Evolutionary conservation across 768 basidiomycete genomes (phyloP), one percentile per base, ranked within the genome.

Genomic region (Pholiota microspora): DNA sequence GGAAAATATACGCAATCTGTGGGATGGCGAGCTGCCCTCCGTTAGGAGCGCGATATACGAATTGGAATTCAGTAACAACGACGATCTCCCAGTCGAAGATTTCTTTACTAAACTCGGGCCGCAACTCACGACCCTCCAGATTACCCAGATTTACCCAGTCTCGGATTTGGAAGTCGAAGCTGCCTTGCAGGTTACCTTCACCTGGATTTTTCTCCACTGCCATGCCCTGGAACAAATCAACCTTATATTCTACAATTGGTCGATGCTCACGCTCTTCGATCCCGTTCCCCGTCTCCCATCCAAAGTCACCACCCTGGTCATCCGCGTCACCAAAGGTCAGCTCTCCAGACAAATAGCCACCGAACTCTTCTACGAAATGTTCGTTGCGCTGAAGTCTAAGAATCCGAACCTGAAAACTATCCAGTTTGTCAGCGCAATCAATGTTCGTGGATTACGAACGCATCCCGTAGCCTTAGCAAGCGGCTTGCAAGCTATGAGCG

Each of bases 101-200:
- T 57, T 57, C n/a, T 59, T 54, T 24, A 13, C 47, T 12, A 2
- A 16, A 3, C 5, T 53, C 1, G 58, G 54, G 7, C 45, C 53
- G 6, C 48, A 51, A 18, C 40, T 63, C 7, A 40, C 45, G 3
- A 44, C 51, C n/a, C 49, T 63, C 12, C 62, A 59, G 49, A 29
- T 63, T 31, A 55, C 53, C 28, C 58, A 38, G 23, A 13, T 53
- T 13, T 13, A 45, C 16, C 13, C 18, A 28, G 21, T 45, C 2
- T n/a, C 31, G 12, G 32, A 53, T 21, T 31, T 40, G 49, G 42
- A 34, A 24, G 5, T 42, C 0, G 45, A 6, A 29, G 27, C 28
- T 16, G 16, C 29, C 7, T 15, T 58, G n/a, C 15, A 21, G 2
- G 4, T 38, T 8, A 44, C 49, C 18, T 32, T 53, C 25, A 13